phyloP scores from a whole-genome alignment of 352 stramenopile species.

The Phytophthora meadii region DNA sequence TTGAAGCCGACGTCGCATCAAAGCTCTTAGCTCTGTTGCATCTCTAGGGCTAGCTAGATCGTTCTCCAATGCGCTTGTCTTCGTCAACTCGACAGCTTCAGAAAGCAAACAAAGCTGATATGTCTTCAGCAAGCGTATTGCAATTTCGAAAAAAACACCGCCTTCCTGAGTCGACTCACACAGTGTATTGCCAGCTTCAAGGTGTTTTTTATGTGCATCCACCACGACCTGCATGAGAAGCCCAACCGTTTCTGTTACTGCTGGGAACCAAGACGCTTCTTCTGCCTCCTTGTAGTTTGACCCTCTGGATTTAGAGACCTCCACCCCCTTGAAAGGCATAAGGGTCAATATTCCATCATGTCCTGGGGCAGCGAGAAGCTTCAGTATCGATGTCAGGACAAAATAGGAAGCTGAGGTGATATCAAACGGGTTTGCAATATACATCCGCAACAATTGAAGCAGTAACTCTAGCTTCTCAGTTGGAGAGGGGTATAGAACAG shows the following conservation, averaged over 20 bases:
- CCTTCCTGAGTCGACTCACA: background rate
- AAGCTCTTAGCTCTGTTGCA: conserved; percentile 13
- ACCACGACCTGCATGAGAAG: conserved; percentile 51
- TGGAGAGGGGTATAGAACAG: conserved; percentile 67
- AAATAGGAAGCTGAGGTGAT: conserved; percentile 52
- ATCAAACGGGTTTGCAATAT: conserved; percentile 42
- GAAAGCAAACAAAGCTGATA: conserved; percentile 84
- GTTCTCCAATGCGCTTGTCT: conserved; percentile 33
- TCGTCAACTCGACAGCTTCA: conserved; percentile 74
- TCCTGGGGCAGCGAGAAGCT: conserved; percentile 59
- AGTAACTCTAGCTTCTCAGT: conserved; percentile 76
- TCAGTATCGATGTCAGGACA: conserved; percentile 65
- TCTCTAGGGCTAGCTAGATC: conserved; percentile 8
- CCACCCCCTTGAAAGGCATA: conserved; percentile 45
- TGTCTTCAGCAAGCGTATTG: conserved; percentile 66
- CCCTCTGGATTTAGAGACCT: conserved; percentile 7
- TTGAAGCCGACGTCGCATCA: conserved; percentile 41
- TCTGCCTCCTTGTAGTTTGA: conserved; percentile 5
- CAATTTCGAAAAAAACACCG: conserved; percentile 41
- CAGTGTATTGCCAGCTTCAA: conserved; percentile 15
- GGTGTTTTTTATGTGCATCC: conserved; percentile 27
- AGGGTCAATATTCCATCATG: conserved; percentile 76
- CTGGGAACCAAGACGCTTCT: conserved; percentile 17
- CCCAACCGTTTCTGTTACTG: conserved; percentile 47
- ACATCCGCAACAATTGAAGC: conserved; percentile 59